These are phyloP conservation scores for Malbranchea zuffiana DNA, from an alignment of 2,329 filamentous ascomycete species.

Conservation along the genomic window DNA sequence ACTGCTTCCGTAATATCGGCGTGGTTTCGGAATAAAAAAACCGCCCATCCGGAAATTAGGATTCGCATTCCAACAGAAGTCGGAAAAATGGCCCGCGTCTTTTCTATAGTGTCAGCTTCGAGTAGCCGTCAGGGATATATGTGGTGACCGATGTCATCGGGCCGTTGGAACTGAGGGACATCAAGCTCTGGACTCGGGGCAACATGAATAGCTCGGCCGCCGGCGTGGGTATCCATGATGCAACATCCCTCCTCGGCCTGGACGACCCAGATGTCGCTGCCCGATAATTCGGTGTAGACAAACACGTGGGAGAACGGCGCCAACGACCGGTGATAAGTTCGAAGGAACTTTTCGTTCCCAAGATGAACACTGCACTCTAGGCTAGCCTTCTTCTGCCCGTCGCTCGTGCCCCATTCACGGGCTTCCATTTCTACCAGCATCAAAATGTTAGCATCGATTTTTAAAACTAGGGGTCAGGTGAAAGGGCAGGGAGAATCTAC, in stretches of 20 bases:
- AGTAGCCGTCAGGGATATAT: constrained; percentile 4
- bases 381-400: neutral
- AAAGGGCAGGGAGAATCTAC: too few species aligned
- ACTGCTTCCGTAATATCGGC: constrained; percentile 1
- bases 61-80: constrained; percentile 5
- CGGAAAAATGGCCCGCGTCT: constrained; percentile 4
- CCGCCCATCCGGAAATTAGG: constrained; percentile 6
- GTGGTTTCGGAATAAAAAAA: constrained; percentile 2
- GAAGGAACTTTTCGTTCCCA: constrained; percentile 7
- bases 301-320: constrained; percentile 1
- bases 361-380: neutral
- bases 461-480: too few species aligned
- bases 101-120: neutral
- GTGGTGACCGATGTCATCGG: neutral
- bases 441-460: too few species aligned
- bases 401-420: constrained; percentile 3
- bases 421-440: constrained; percentile 1
- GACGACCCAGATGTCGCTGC: constrained; percentile 8
- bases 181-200: neutral
- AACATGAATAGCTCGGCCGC: constrained; percentile 7
- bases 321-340: constrained; percentile 7
- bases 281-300: neutral
- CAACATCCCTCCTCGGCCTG: neutral
- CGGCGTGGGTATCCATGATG: constrained; percentile 5
- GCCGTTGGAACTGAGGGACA: neutral